These are phyloP conservation scores for Heimioporus sp. DNA, from an alignment of 768 basidiomycete genomes.

Conservation along the genomic window DNA sequence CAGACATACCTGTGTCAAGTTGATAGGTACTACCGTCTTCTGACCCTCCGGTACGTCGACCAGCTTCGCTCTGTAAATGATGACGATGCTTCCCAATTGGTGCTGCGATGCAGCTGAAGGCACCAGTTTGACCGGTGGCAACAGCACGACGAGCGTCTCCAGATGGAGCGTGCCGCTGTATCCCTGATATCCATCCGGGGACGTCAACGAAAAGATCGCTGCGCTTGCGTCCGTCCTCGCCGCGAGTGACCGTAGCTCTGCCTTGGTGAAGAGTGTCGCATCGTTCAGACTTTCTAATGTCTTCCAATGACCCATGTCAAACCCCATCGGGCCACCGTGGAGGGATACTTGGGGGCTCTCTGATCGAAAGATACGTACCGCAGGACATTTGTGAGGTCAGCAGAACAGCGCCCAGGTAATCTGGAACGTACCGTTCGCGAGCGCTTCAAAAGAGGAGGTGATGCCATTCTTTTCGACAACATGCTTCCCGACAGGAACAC, in stretches of 20 bases:
- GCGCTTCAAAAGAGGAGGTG: slow-evolving; percentile 43
- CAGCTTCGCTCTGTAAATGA: slow-evolving; percentile 72
- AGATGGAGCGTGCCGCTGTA: slow-evolving; percentile 59
- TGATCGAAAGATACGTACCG: slow-evolving; percentile 15
- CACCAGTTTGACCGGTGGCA: slow-evolving; percentile 35
- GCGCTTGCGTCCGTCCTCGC: slow-evolving; percentile 29
- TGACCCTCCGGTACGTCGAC: slow-evolving; percentile 36
- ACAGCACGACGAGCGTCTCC: slow-evolving; percentile 55
- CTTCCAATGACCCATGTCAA: slow-evolving; percentile 57
- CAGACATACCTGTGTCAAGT: slow-evolving; percentile 64
- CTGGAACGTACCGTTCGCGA: slow-evolving; percentile 33
- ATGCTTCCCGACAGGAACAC: slow-evolving; percentile 61
- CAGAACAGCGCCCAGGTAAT: background rate
- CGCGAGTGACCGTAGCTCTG: slow-evolving; percentile 49
- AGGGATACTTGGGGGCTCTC: slow-evolving; percentile 59
- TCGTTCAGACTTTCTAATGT: slow-evolving; percentile 37
- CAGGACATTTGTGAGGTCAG: too few species aligned
- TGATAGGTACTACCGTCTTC: slow-evolving; percentile 64
- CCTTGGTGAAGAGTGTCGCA: slow-evolving; percentile 52
- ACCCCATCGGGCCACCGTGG: slow-evolving; percentile 69
- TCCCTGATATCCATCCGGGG: slow-evolving; percentile 68
- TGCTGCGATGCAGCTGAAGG: slow-evolving; percentile 35
- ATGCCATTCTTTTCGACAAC: slow-evolving; percentile 52
- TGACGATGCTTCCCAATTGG: slow-evolving; percentile 60
- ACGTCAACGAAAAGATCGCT: slow-evolving; percentile 56